phyloP scores from a whole-genome alignment of 768 basidiomycete species.

The Tricholomella constricta region DNA sequence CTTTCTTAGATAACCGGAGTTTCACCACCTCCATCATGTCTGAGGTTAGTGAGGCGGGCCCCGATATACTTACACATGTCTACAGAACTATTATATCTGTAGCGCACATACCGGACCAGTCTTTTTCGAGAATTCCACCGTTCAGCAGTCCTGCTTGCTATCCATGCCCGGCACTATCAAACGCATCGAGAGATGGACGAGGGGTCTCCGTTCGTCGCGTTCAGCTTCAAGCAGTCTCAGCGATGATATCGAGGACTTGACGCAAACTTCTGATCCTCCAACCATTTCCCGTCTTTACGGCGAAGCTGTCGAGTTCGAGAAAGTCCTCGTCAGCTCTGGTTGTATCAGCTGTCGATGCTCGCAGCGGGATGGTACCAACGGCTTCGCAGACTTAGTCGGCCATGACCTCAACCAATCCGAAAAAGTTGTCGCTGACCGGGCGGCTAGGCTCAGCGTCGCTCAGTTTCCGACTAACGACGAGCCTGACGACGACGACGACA shows the following conservation, averaged over 20 bases:
- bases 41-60: too few species aligned
- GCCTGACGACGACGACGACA: not conserved
- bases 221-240: conserved; percentile 13
- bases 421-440: conserved; percentile 32
- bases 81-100: not conserved
- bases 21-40: too few species aligned
- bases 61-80: not conserved
- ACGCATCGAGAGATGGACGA: conserved; percentile 10
- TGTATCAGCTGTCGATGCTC: conserved; percentile 21
- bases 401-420: conserved; percentile 39
- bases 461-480: conserved; percentile 23
- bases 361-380: conserved; percentile 25
- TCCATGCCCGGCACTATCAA: conserved; percentile 1
- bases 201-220: conserved; percentile 6
- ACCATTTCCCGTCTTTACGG: conserved; percentile 37
- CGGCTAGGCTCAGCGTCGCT: conserved; percentile 40
- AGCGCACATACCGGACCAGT: not conserved
- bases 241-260: conserved; percentile 16
- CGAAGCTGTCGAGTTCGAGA: conserved; percentile 40
- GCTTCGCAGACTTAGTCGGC: conserved; percentile 46
- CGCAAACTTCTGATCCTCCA: conserved; percentile 18
- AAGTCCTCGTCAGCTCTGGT: conserved; percentile 30
- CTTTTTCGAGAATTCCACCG: not conserved
- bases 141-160: too few species aligned
- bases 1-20: too few species aligned